Percentiles rank a stretch among this genome's conserved stretches.
phyloP scores from a whole-genome alignment of 2,329 filamentous ascomycete species.

The Aspergillus spinulosporus region DNA sequence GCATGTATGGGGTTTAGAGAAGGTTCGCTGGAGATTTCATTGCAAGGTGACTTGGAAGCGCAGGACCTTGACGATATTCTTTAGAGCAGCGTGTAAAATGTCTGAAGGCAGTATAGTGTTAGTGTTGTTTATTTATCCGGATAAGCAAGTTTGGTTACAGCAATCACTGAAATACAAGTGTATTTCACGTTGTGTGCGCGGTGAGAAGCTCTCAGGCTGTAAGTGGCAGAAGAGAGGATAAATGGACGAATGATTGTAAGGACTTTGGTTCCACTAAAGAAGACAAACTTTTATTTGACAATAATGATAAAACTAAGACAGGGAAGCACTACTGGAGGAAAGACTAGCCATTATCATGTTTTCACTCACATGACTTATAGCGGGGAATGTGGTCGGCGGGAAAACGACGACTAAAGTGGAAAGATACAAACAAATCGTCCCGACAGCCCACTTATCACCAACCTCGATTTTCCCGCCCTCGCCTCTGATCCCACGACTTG shows the following conservation, averaged over 20 bases:
- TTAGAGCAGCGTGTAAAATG: conserved; percentile 15
- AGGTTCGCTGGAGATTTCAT: neutral
- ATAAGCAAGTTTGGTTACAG: neutral
- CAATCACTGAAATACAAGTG: neutral
- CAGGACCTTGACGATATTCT: neutral
- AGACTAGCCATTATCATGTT: no score
- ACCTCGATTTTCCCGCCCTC: conserved; percentile 10
- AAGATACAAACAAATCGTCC: conserved; percentile 33
- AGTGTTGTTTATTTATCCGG: conserved; percentile 11
- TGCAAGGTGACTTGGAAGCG: conserved; percentile 1
- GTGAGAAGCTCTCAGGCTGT: no score
- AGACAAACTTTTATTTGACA: no score
- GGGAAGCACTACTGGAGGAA: no score
- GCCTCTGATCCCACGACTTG: conserved; percentile 2
- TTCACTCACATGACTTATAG: neutral
- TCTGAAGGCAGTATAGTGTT: conserved; percentile 15
- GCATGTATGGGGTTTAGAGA: neutral
- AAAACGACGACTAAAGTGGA: conserved; percentile 24
- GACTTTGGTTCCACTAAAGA: neutral
- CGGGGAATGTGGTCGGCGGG: neutral
- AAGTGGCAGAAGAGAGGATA: neutral
- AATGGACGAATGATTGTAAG: neutral
- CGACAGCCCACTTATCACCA: conserved; percentile 4
- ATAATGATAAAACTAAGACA: no score
- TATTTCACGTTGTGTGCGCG: no score